Conservation (phyloP, 78 protist genomes). For the Protostelium mycophagum region DNA sequence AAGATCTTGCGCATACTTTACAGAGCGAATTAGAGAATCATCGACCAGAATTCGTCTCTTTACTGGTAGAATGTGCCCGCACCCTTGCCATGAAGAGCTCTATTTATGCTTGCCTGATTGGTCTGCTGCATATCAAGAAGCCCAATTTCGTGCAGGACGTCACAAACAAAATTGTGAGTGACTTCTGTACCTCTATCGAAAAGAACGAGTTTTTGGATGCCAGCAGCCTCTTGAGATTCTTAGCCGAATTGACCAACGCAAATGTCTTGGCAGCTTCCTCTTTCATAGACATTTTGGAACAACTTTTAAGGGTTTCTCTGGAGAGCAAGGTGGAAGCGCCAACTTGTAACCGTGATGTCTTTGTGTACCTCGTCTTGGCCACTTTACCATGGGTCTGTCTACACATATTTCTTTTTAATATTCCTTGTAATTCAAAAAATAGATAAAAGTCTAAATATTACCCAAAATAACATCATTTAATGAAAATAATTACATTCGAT, state of each 20-base stretch:
- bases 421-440: no score
- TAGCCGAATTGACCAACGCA: not conserved
- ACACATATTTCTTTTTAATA: not conserved
- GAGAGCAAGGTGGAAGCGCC: not conserved
- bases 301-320: not conserved
- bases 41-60: not conserved
- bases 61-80: not conserved
- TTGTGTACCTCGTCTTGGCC: not conserved
- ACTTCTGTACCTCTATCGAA: not conserved
- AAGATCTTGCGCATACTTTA: not conserved
- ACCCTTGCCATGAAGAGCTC: not conserved
- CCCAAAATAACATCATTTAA: no score
- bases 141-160: not conserved
- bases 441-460: no score
- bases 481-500: no score
- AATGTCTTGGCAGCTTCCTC: not conserved
- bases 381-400: not conserved
- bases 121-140: not conserved
- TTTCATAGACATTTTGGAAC: not conserved
- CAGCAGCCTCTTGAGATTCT: not conserved
- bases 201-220: not conserved
- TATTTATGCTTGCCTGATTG: not conserved
- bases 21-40: not conserved
- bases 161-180: not conserved
- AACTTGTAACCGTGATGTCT: not conserved